phyloP scores from a whole-genome alignment of 106 monocot species.

The Platanthera guangdongensis region DNA sequence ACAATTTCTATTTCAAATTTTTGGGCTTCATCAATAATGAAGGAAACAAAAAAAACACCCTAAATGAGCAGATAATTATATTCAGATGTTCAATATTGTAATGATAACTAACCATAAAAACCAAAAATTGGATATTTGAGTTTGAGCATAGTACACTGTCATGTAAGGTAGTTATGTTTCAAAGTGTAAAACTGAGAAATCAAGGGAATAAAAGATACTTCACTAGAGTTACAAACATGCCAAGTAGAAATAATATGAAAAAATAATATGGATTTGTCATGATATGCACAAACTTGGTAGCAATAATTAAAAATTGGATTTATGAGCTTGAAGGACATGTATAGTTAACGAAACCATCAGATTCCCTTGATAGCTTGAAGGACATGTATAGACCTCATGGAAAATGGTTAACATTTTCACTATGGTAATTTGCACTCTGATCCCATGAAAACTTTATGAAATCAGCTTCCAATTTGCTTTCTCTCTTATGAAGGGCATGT shows the following conservation, averaged over 20 bases:
- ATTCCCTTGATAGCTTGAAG: not conserved
- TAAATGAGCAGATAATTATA: not conserved
- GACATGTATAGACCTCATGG: not conserved
- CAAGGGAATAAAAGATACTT: not conserved
- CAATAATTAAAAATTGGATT: not conserved
- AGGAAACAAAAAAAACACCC: not conserved
- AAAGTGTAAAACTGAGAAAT: not conserved
- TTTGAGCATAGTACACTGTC: not conserved
- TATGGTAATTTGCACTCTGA: too few species aligned
- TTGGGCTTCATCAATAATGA: not conserved
- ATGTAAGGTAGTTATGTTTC: not conserved
- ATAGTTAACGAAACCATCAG: not conserved
- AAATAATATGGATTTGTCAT: not conserved
- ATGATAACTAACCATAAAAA: not conserved
- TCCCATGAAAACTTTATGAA: too few species aligned
- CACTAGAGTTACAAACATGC: not conserved
- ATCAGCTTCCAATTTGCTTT: too few species aligned
- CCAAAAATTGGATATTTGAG: too few species aligned
- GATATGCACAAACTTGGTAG: not conserved
- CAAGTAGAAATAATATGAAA: not conserved
- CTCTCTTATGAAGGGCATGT: too few species aligned
- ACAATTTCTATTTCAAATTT: too few species aligned
- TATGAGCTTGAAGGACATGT: not conserved
- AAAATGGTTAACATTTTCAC: too few species aligned
- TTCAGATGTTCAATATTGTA: not conserved